phyloP scores from a whole-genome alignment of 257 asterid genomes.

The Gentiana straminea region DNA sequence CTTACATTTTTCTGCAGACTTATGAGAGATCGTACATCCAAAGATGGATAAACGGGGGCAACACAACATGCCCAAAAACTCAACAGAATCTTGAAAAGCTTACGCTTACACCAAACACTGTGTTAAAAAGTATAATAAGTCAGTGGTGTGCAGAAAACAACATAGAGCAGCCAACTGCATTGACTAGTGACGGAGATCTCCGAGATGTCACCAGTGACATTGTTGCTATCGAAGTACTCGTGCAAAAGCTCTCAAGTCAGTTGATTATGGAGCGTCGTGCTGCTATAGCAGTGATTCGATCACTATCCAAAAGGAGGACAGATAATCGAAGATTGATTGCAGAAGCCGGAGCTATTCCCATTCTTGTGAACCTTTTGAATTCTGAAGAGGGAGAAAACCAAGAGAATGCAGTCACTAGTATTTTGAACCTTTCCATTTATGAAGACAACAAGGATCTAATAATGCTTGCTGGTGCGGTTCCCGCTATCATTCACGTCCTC shows the following conservation, averaged over 20 bases:
- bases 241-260: conserved; percentile 58
- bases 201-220: conserved; percentile 68
- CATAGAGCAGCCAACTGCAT: conserved; percentile 47
- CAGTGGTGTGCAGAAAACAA: conserved; percentile 73
- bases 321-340: conserved; percentile 83
- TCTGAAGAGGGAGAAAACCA: conserved; percentile 54
- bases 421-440: conserved; percentile 76
- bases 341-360: conserved; percentile 86
- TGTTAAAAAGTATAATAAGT: conserved; percentile 56
- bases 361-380: conserved; percentile 57
- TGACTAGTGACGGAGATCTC: conserved; percentile 62
- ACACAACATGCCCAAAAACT: conserved; percentile 92
- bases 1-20: conserved; percentile 39
- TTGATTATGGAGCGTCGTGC: conserved; percentile 48
- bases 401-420: conserved; percentile 78
- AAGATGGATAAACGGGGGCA: conserved; percentile 90
- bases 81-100: conserved; percentile 72
- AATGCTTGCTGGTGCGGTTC: conserved; percentile 86
- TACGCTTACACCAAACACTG: conserved; percentile 76
- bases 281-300: conserved; percentile 75
- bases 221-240: conserved; percentile 57
- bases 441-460: conserved; percentile 68
- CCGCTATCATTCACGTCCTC: conserved; percentile 81
- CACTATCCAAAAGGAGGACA: conserved; percentile 78
- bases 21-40: conserved; percentile 91